These are phyloP conservation scores for maize (Zea mays) DNA, from an alignment of 176 grass and related monocot genomes.

Conservation along the genomic window Zm-B73-REFERENCE-NAM-5.0 NC_050097.1:27261001-27261500, in stretches of 20 bases:
- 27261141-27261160: slow-evolving; percentile 73
- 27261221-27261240: slow-evolving; percentile 85
- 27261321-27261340: slow-evolving; percentile 59
- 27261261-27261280: slow-evolving; percentile 86
- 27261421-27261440: slow-evolving; percentile 55
- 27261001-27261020: slow-evolving; percentile 81
- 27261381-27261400: slow-evolving; percentile 61
- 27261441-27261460: slow-evolving; percentile 95
- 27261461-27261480: slow-evolving; percentile 80
- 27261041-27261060: slow-evolving; percentile 82
- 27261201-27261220: slow-evolving; percentile 72
- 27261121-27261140: slow-evolving; percentile 67
- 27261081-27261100: slow-evolving; percentile 81
- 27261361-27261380: slow-evolving; percentile 70
- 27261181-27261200: slow-evolving; percentile 68
- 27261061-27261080: slow-evolving; percentile 73
- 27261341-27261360: slow-evolving; percentile 71
- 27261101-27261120: slow-evolving; percentile 87
- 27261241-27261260: slow-evolving; percentile 53
- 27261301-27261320: slow-evolving; percentile 69
- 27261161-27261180: slow-evolving; percentile 59
- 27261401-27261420: slow-evolving; percentile 55
- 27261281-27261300: slow-evolving; percentile 88
- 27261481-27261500: slow-evolving; percentile 95
- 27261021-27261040: slow-evolving; percentile 81